Evolutionary conservation across 2,329 filamentous ascomycete species (phyloP), one percentile per base, ranked within the genome.

Genomic region (Hypoxylon rubiginosum): DNA sequence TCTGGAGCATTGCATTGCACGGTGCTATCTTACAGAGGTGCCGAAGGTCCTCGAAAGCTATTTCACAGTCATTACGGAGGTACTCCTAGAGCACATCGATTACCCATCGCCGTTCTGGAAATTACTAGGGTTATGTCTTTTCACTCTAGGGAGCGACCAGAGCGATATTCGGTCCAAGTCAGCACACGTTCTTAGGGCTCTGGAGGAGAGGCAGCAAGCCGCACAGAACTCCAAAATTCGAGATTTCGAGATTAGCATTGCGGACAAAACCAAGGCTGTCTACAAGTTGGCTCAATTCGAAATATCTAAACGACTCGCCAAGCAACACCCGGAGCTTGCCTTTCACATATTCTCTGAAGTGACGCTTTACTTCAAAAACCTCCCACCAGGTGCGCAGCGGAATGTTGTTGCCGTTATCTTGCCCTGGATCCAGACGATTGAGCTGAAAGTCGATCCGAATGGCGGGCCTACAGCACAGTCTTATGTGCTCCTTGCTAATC

Each of bases 251-350:
- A 98, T 99, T 73, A 97, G 94, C 77, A 96, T 99, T 62, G 97
- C 95, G 0, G 97, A 99, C 80, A 98, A 97, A 80, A 99, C 97
- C 0, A 97, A 97, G 71, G 94, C 95, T 0, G 95, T 99, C 2
- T 99, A 98, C 81, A 99, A 99, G 80, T 85, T 97, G 48, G 96
- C 97, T 0, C 96, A 99, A 76, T 98, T 97, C 71, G 95, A 98
- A 76, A 97, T 97, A 21, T 98, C 96, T 0, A 94, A 95, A 74
- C 87, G 94, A 19, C 86, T 99, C 41, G 92, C 94, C 1, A 93
- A 92, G 74, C 92, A 97, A 69, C 93, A 99, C 76, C 88, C 92
- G 0, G 94, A 97, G 70, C 82, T 97, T 43, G 94, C 95, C 0
- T 97, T 98, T 74, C 89, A 94, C 62, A 91, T 99, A 55, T 97